These are phyloP conservation scores for Monosporascus cannonballus DNA, from an alignment of 2,329 filamentous ascomycete species.

Conservation along the genomic window DNA sequence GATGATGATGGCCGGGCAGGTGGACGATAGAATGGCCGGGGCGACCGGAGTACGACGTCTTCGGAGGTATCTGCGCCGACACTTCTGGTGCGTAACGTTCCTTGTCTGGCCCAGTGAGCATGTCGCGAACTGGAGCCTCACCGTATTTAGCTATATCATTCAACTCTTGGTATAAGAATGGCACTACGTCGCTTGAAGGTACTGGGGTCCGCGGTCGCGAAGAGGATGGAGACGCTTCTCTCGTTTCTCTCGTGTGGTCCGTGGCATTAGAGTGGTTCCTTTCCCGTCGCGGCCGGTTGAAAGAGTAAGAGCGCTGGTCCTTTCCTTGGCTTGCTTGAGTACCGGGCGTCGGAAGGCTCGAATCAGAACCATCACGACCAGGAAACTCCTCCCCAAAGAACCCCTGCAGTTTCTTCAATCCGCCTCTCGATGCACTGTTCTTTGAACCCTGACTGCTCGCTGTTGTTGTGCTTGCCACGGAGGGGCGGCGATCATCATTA, in stretches of 20 bases:
- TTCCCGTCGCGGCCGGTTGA: slow-evolving; percentile 58
- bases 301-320: slow-evolving; percentile 58
- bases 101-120: slow-evolving; percentile 62
- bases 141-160: slow-evolving; percentile 73
- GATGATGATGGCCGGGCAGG: slow-evolving; percentile 54
- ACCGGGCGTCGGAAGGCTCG: slow-evolving; percentile 45
- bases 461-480: slow-evolving; percentile 78
- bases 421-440: slow-evolving; percentile 62
- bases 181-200: slow-evolving; percentile 87
- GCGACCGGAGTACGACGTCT: slow-evolving; percentile 57
- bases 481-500: slow-evolving; percentile 74
- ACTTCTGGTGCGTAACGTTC: slow-evolving; percentile 56
- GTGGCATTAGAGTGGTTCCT: slow-evolving; percentile 76
- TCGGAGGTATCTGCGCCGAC: slow-evolving; percentile 43
- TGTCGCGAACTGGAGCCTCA: slow-evolving; percentile 68
- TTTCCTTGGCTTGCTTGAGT: slow-evolving; percentile 47
- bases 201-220: slow-evolving; percentile 80
- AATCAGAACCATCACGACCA: slow-evolving; percentile 67
- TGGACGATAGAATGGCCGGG: slow-evolving; percentile 57
- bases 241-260: slow-evolving; percentile 52
- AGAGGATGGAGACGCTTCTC: slow-evolving; percentile 65
- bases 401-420: slow-evolving; percentile 77
- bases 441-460: slow-evolving; percentile 81
- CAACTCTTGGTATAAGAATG: slow-evolving; percentile 90
- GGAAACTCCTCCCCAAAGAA: slow-evolving; percentile 91